Evolutionary conservation across 345 rosid species (phyloP).

Genomic region (Dipteronia dyeriana): DNA sequence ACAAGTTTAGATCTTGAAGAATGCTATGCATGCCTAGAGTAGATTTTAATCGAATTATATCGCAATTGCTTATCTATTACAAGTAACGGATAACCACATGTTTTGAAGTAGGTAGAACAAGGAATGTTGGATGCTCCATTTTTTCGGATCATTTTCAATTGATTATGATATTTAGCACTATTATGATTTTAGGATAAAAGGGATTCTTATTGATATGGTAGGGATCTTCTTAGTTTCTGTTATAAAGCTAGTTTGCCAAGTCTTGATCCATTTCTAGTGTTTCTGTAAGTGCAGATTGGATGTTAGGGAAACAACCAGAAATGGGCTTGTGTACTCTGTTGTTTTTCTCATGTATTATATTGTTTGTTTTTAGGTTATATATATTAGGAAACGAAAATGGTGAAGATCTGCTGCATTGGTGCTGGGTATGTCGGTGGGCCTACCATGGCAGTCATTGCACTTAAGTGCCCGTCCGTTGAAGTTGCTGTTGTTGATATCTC

Average conservation of each 20-base stretch:
- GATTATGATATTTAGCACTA: not conserved
- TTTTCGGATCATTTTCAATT: not conserved
- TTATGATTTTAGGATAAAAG: not conserved
- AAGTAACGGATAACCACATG: too few species aligned
- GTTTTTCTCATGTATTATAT: not conserved
- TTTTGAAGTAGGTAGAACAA: too few species aligned
- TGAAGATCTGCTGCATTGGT: conserved; percentile 96
- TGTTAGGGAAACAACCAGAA: not conserved
- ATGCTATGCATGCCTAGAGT: not conserved
- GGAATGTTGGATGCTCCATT: too few species aligned
- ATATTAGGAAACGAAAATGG: conserved; percentile 52
- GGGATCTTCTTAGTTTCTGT: not conserved
- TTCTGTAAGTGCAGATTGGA: too few species aligned
- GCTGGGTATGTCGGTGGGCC: conserved; percentile 99
- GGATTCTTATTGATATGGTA: not conserved
- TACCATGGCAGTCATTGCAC: conserved; percentile 94
- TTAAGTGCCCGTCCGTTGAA: conserved; percentile 83
- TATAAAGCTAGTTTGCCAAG: not conserved
- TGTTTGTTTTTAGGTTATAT: conserved; percentile 19
- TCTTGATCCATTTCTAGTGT: not conserved
- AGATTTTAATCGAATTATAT: too few species aligned
- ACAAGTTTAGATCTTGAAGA: conserved; percentile 7
- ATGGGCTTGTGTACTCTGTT: not conserved
- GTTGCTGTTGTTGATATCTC: conserved; percentile 92
- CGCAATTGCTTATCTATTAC: too few species aligned